Percentiles rank a stretch among this genome's conserved stretches.
Conservation (phyloP, 345 rosid species). For the Pistacia atlantica region DNA sequence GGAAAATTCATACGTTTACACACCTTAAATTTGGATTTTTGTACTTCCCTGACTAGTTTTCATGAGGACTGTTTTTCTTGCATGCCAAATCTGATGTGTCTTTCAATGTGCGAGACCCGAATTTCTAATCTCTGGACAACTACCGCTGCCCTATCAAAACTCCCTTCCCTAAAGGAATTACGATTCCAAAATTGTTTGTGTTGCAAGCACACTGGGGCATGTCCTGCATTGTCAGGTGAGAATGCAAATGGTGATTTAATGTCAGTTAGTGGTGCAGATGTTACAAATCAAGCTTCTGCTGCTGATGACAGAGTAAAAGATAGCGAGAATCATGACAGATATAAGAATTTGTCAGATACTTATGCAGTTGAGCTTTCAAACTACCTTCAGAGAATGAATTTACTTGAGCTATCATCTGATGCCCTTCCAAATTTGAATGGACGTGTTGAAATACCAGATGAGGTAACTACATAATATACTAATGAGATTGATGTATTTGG, state of each 20-base stretch:
- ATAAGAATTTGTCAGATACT: constrained; percentile 13
- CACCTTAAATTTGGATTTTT: constrained; percentile 51
- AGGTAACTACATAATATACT: constrained; percentile 21
- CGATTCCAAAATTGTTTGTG: constrained; percentile 56
- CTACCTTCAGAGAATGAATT: constrained; percentile 19
- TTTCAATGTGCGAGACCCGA: constrained; percentile 64
- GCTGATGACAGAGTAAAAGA: constrained; percentile 13
- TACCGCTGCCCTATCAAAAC: constrained; percentile 42
- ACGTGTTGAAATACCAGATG: neutral
- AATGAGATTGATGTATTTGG: neutral
- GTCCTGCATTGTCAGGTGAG: constrained; percentile 35
- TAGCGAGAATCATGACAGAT: neutral
- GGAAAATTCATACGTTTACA: constrained; percentile 44
- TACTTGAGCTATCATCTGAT: constrained; percentile 13
- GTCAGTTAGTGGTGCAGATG: constrained; percentile 20
- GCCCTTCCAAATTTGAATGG: constrained; percentile 8
- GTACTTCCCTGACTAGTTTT: constrained; percentile 49
- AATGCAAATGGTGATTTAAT: constrained; percentile 14
- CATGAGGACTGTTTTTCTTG: constrained; percentile 55
- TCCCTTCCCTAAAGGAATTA: constrained; percentile 49
- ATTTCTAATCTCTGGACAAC: constrained; percentile 58
- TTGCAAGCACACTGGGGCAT: constrained; percentile 50
- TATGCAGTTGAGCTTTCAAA: constrained; percentile 22
- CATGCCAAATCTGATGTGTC: constrained; percentile 52
- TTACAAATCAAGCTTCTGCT: constrained; percentile 7